These are phyloP conservation scores for Cryptococcus sp. DNA, from an alignment of 1,284 basidiomycete genomes.

Conservation along the genomic window DNA sequence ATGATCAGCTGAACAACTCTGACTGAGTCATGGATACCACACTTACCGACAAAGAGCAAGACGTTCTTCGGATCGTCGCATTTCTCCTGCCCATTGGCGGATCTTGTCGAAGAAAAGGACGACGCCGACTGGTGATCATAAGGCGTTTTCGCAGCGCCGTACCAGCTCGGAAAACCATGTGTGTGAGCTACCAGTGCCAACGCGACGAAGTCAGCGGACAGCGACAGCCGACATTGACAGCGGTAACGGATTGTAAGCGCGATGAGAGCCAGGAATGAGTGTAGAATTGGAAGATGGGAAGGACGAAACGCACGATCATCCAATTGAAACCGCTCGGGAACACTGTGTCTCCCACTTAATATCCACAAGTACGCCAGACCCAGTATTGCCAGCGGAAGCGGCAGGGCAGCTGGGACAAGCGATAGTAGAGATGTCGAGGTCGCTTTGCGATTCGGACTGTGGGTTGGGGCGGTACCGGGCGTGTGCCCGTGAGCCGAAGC, in stretches of 20 bases:
- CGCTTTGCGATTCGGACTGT: conserved; percentile 10
- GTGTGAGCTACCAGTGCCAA: conserved; percentile 10
- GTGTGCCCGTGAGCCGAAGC: no score
- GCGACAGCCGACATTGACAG: background rate
- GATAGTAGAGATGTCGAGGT: conserved; percentile 2
- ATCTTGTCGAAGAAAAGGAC: no score
- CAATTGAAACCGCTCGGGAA: conserved; percentile 13
- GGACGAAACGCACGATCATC: conserved; percentile 18
- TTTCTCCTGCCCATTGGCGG: conserved; percentile 8
- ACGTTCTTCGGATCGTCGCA: conserved; percentile 14
- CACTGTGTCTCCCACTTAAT: conserved; percentile 8
- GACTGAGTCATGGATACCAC: background rate
- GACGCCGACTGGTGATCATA: no score
- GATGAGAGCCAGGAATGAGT: no score
- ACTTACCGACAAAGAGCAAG: conserved; percentile 19
- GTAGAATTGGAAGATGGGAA: background rate
- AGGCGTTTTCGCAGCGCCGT: conserved; percentile 2
- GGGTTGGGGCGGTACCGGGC: background rate
- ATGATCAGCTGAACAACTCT: no score
- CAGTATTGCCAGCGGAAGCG: conserved; percentile 10
- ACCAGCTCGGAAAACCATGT: conserved; percentile 26
- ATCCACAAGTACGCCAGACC: conserved; percentile 16
- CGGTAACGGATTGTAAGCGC: background rate
- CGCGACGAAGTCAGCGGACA: background rate
- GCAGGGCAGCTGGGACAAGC: conserved; percentile 9